Conservation (phyloP, 441 rosid genomes). For the Sinapis alba region DNA sequence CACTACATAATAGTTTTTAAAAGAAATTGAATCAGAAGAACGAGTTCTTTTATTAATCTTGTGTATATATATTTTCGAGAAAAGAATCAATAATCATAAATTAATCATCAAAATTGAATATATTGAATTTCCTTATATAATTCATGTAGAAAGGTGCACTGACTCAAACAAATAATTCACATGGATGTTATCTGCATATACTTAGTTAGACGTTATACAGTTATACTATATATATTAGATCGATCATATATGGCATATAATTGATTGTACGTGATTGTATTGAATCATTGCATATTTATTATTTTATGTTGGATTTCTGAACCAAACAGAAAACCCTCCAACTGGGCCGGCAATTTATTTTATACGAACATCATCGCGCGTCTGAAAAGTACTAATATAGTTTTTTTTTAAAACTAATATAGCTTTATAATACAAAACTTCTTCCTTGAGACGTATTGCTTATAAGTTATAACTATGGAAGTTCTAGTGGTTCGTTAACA, state of each 20-base stretch:
- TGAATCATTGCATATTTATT: constrained; percentile 30
- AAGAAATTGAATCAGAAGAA: background rate
- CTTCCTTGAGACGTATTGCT: background rate
- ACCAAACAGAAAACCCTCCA: constrained; percentile 32
- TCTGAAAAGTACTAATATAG: constrained; percentile 6
- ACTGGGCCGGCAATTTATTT: background rate
- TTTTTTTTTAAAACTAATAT: no score
- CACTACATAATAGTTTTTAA: background rate
- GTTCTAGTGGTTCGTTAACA: background rate
- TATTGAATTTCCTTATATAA: background rate
- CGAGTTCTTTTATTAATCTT: background rate
- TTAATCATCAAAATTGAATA: background rate
- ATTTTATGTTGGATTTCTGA: constrained; percentile 28
- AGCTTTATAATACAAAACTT: background rate
- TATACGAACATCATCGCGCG: constrained; percentile 21
- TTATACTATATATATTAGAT: constrained; percentile 20
- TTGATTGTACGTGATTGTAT: constrained; percentile 40
- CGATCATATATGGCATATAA: constrained; percentile 38
- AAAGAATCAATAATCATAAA: background rate
- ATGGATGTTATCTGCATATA: constrained; percentile 3
- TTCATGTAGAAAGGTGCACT: background rate
- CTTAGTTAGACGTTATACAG: background rate
- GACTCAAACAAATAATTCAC: background rate
- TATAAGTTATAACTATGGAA: background rate
- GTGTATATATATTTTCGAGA: background rate